Conservation (phyloP, 2,329 filamentous ascomycete species). For the Teratosphaeria pseudoeucalypti region DNA sequence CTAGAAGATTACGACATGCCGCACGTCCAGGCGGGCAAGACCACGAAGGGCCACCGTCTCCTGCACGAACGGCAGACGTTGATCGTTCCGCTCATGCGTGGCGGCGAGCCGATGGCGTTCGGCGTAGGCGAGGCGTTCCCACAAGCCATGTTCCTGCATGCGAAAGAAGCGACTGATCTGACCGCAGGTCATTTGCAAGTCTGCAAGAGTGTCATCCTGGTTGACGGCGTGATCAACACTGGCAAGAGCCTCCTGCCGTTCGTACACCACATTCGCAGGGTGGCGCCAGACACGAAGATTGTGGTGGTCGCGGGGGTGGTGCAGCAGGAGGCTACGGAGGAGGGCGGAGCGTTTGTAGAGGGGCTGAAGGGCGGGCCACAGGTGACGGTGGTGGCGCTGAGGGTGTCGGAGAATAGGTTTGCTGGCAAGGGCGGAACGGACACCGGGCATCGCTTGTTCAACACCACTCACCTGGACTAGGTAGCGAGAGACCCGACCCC, state of each 20-base stretch:
- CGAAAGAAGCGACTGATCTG: slow-evolving; percentile 33
- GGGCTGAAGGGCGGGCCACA: slow-evolving; percentile 1
- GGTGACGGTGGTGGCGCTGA: slow-evolving; percentile 39
- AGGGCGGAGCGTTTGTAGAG: slow-evolving; percentile 10
- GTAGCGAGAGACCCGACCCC: not conserved
- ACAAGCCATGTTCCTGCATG: slow-evolving; percentile 43
- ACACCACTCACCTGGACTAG: slow-evolving; percentile 38
- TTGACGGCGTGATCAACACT: slow-evolving; percentile 53
- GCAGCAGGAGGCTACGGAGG: slow-evolving; percentile 28
- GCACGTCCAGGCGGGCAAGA: slow-evolving; percentile 42
- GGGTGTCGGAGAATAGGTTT: slow-evolving; percentile 48
- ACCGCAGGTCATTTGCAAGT: slow-evolving; percentile 31
- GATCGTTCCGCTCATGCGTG: slow-evolving; percentile 54
- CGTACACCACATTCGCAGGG: slow-evolving; percentile 35
- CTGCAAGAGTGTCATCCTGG: slow-evolving; percentile 39
- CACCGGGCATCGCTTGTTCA: slow-evolving; percentile 51
- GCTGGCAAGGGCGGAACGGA: slow-evolving; percentile 44
- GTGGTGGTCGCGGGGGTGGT: slow-evolving; percentile 48
- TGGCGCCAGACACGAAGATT: slow-evolving; percentile 35
- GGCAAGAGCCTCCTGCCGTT: slow-evolving; percentile 43
- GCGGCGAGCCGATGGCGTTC: slow-evolving; percentile 51
- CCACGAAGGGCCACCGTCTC: slow-evolving; percentile 36
- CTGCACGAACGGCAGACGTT: slow-evolving; percentile 37
- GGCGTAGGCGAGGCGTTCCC: slow-evolving; percentile 47
- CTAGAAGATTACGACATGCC: slow-evolving; percentile 39